Evolutionary conservation across 257 asterid species (phyloP).

Genomic region (Gynochthodes officinalis): DNA sequence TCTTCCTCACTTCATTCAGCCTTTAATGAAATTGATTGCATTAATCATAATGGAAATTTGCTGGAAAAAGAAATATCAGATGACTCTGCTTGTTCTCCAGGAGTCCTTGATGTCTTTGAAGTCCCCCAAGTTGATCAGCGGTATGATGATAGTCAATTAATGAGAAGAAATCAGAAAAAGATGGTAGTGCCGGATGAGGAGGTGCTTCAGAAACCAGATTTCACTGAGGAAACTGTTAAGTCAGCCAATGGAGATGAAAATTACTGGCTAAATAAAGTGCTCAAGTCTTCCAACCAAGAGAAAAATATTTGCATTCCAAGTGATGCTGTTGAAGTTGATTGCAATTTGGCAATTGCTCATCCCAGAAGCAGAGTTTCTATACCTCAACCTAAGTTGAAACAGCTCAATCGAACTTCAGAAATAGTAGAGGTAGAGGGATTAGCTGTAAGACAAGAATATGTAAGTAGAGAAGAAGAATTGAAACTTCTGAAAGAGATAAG

Average conservation of each 20-base stretch:
- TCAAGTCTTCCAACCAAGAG: constrained; percentile 41
- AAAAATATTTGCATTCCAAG: constrained; percentile 38
- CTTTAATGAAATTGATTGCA: constrained; percentile 25
- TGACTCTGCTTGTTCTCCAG: constrained; percentile 38
- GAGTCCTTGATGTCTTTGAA: constrained; percentile 80
- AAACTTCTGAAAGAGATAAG: constrained; percentile 61
- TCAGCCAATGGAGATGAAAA: constrained; percentile 39
- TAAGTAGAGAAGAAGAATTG: constrained; percentile 46
- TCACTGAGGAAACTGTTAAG: constrained; percentile 29
- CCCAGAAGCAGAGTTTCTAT: constrained; percentile 29
- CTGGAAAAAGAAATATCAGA: constrained; percentile 20
- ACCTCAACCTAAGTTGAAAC: constrained; percentile 26
- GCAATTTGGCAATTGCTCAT: constrained; percentile 36
- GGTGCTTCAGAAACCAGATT: constrained; percentile 31
- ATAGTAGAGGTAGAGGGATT: constrained; percentile 36
- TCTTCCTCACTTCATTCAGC: background rate
- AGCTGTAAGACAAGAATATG: constrained; percentile 19
- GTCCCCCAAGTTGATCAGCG: constrained; percentile 62
- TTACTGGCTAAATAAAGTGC: constrained; percentile 58
- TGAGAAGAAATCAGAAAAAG: constrained; percentile 26
- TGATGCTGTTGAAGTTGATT: constrained; percentile 37
- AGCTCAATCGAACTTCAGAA: constrained; percentile 36
- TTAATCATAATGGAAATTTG: constrained; percentile 18
- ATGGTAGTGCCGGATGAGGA: constrained; percentile 21
- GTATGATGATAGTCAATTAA: constrained; percentile 24